Conservation (phyloP, 192 early-diverging fungal species). For the Linnemannia schmuckeri region DNA sequence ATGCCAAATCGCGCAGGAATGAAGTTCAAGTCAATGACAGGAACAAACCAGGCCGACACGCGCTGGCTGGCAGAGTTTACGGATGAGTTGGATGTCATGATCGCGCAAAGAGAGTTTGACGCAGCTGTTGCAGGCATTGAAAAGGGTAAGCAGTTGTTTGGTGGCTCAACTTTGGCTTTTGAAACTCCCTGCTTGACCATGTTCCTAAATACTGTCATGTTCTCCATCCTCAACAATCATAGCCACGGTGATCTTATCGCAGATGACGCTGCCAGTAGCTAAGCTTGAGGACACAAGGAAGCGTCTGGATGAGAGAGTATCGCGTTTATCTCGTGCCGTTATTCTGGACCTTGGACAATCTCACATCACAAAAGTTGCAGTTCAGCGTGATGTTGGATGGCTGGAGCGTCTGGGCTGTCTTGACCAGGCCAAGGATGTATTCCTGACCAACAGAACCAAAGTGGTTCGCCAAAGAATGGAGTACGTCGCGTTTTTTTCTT, state of each 20-base stretch:
- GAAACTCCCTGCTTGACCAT: neutral
- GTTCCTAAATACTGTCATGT: neutral
- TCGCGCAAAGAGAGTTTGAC: conserved; percentile 93
- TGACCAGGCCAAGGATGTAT: conserved; percentile 90
- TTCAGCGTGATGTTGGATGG: conserved; percentile 83
- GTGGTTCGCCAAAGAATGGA: conserved; percentile 84
- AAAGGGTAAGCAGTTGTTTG: conserved; percentile 61
- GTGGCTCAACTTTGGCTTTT: too few species aligned
- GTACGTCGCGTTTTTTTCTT: conserved; percentile 37
- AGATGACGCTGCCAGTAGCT: conserved; percentile 39
- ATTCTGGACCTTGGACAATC: conserved; percentile 83
- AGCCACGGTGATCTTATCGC: conserved; percentile 52
- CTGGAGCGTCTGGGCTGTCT: conserved; percentile 82
- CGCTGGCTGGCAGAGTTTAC: conserved; percentile 82
- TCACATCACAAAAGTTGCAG: conserved; percentile 83
- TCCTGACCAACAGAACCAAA: conserved; percentile 80
- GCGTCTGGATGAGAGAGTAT: conserved; percentile 61
- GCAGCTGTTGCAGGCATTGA: conserved; percentile 79
- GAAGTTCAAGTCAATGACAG: conserved; percentile 31
- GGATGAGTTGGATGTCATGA: conserved; percentile 92
- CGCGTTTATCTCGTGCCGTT: conserved; percentile 57
- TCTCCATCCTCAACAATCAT: neutral
- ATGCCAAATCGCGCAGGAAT: conserved; percentile 53
- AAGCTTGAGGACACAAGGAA: conserved; percentile 58
- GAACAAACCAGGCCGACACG: conserved; percentile 47